phyloP scores from a whole-genome alignment of 2,329 filamentous ascomycete species.

The Zasmidium angulare region DNA sequence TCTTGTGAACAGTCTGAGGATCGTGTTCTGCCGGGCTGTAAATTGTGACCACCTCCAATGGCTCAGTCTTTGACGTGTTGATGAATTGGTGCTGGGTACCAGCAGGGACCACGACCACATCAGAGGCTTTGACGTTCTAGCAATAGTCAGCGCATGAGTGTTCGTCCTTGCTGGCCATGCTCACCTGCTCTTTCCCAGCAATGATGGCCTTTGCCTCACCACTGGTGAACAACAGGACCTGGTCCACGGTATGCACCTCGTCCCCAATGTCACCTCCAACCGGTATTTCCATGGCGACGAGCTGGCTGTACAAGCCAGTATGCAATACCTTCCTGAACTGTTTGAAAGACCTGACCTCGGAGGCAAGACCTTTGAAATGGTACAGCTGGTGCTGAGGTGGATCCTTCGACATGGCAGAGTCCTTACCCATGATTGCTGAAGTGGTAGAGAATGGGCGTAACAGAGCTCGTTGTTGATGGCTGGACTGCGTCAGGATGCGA shows the following conservation, averaged over 20 bases:
- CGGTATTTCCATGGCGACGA: slow-evolving; percentile 65
- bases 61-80: slow-evolving; percentile 57
- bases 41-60: slow-evolving; percentile 62
- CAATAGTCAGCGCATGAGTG: slow-evolving; percentile 21
- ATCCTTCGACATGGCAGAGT: slow-evolving; percentile 31
- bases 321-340: slow-evolving; percentile 63
- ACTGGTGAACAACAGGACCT: slow-evolving; percentile 64
- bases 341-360: slow-evolving; percentile 54
- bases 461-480: slow-evolving; percentile 5
- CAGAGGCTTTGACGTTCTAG: slow-evolving; percentile 52
- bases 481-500: slow-evolving; percentile 7
- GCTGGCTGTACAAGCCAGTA: slow-evolving; percentile 62
- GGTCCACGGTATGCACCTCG: slow-evolving; percentile 65
- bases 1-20: slow-evolving; percentile 59
- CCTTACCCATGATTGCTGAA: slow-evolving; percentile 31
- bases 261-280: slow-evolving; percentile 66
- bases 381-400: slow-evolving; percentile 53
- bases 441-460: slow-evolving; percentile 26
- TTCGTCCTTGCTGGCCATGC: not conserved
- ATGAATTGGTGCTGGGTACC: slow-evolving; percentile 67
- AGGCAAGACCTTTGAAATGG: slow-evolving; percentile 60
- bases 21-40: slow-evolving; percentile 65
- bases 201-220: slow-evolving; percentile 60
- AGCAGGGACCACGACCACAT: slow-evolving; percentile 63
- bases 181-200: slow-evolving; percentile 56